Evolutionary conservation across 1,284 basidiomycete species (phyloP), one percentile per base, ranked within the genome.

Genomic region (Apiotrichum sp.): DNA sequence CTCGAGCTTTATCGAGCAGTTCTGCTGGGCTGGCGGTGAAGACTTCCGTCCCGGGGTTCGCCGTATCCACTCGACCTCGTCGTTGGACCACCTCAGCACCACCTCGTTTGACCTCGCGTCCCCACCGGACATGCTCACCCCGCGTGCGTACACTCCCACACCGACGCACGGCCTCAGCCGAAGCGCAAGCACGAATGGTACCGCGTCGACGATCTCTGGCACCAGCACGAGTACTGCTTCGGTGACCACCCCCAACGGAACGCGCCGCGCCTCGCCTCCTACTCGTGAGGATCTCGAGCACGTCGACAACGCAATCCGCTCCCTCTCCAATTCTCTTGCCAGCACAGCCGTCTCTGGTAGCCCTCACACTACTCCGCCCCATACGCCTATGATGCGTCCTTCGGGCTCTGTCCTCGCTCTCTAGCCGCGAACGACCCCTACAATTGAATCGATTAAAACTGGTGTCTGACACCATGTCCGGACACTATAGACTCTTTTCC

Each of bases 1-100:
- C 63, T 68, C 66, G 46, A 67, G 61, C 53, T 73, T 76, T 46
- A 68, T 76, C 47, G 72, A 76, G 60, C 73, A 76, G 73, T 77
- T 61, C 38, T 59, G 61, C 51, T 62, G 57, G 57, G 57, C 52
- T 16, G 57, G 60, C 9, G 49, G 54, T 31, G 29, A 50, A 13
- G 33, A 35, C 16, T 6, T 3, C 3, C 6, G 10, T 22, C 5
- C 47, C 10, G 16, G 16, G 4, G 47, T 48, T 4, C 47, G 47
- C 47, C n/a, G 47, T 14, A 39, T 6, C 55, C 42, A 22, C 40
- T 71, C 72, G n/a, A 63, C 71, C 3, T 67, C 69, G 10, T 66
- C 66, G 9, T 64, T 74, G 34, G 71, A 73, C 54, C 16, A 41
- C 10, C 10, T 16, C 22, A 22, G 22, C 22, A 22, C 22, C 22